Base-by-base conservation (phyloP, 2,329 filamentous ascomycete species). In the Epichloe hybrida region DNA sequence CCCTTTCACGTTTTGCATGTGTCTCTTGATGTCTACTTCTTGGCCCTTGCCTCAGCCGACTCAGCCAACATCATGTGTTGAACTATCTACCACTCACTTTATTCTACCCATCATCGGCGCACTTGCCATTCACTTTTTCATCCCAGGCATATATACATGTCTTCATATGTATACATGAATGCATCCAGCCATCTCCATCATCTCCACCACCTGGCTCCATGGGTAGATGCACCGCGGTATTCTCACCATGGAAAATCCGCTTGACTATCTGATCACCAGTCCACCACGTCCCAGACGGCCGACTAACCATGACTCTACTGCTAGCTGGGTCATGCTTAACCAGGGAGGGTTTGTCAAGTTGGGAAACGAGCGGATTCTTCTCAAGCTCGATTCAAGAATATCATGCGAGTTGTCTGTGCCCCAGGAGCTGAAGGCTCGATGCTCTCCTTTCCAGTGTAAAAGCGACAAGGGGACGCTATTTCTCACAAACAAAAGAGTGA, bases 251-350 rank as follows among this genome's bases (percentile, higher is more conserved):
- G 64, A 69, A 59, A 69, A 69, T 52, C 66, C 66, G 59, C 66
- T 66, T 60, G 66, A 69, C 58, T 69, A 68, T 56, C 62, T 69
- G 52, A 66, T 69, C 58, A 61, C 65, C 52, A 64, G 60, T 57
- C 62, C 61, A 56, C 57, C 63, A 55, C 59, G 59, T 56, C 56
- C 62, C 46, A 61, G 64, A 57, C 61, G 62, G 56, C 60, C 59
- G 51, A 62, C 66, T 52, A 67, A 76, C 63, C 70, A 75, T 80
- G 69, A 80, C 71, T 71, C 78, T 64, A 66, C 66, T 59, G 66
- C 70, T 63, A 81, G 77, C 61, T 96, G 91, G 91, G 91, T 96
- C 44, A 96, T 96, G 90, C 81, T 95, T 62, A 81, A 84, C 62
- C 79, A 84, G 62, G 74, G 76, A 58, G 81, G 84, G 53, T 93